These are phyloP conservation scores for Orobanche coerulescens DNA, from an alignment of 257 asterid species.

Conservation along the genomic window DNA sequence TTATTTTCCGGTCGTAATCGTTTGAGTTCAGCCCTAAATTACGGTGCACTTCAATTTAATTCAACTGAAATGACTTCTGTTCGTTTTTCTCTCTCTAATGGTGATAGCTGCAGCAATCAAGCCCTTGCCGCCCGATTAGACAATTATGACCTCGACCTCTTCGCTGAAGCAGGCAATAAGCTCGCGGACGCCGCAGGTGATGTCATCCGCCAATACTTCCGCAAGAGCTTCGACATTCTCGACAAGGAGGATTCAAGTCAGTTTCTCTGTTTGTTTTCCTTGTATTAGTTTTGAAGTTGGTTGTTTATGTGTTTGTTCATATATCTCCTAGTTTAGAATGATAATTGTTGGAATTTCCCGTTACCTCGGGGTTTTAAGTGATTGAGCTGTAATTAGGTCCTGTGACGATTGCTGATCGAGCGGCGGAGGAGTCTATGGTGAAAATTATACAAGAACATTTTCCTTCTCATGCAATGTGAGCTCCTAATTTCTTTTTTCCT, in stretches of 20 bases:
- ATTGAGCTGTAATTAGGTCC: slow-evolving; percentile 52
- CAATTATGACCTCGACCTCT: slow-evolving; percentile 49
- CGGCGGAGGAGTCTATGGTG: slow-evolving; percentile 92
- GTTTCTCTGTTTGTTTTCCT: slow-evolving; percentile 14
- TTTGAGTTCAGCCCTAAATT: slow-evolving; percentile 10
- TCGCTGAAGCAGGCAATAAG: slow-evolving; percentile 51
- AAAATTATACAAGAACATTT: slow-evolving; percentile 54
- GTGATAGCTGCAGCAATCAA: slow-evolving; percentile 13
- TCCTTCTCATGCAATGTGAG: slow-evolving; percentile 89
- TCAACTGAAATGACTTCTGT: slow-evolving; percentile 28
- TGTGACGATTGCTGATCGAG: slow-evolving; percentile 89
- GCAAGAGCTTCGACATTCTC: slow-evolving; percentile 66
- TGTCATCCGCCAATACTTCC: slow-evolving; percentile 74
- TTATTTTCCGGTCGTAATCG: slow-evolving; percentile 9
- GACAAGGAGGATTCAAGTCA: slow-evolving; percentile 76
- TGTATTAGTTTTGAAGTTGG: neutral
- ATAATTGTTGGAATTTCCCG: neutral
- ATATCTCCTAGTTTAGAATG: neutral
- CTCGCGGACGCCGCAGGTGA: slow-evolving; percentile 89
- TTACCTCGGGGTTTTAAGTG: neutral
- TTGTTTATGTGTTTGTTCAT: neutral
- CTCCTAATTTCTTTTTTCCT: neutral
- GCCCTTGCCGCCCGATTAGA: slow-evolving; percentile 30
- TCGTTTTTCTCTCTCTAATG: slow-evolving; percentile 25
- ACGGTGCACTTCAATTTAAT: slow-evolving; percentile 12